Conservation (phyloP, 306 rosid genomes). For the Prunus padus region DNA sequence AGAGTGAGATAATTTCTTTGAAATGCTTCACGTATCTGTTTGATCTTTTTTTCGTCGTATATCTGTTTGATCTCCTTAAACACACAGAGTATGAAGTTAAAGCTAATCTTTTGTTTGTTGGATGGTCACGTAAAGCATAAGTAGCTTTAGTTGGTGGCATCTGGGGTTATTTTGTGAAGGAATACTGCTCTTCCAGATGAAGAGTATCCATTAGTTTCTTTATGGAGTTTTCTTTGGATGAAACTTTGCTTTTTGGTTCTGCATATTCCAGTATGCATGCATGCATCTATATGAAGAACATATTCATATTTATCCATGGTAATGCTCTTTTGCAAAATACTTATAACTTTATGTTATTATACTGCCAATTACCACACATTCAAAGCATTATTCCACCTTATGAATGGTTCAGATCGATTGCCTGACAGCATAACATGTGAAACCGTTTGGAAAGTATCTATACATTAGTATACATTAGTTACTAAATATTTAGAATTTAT, state of each 20-base stretch:
- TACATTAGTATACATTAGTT: no score
- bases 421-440: no score
- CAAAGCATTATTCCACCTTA: no score
- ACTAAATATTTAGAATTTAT: no score
- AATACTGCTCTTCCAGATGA: neutral
- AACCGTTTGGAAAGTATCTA: no score
- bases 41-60: neutral
- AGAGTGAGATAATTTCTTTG: neutral
- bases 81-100: conserved; percentile 13
- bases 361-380: no score
- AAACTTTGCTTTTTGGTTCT: neutral
- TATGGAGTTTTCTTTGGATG: neutral
- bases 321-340: no score
- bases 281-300: no score
- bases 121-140: neutral
- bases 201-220: neutral
- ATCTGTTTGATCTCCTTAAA: neutral
- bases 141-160: neutral
- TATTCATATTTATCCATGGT: no score
- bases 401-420: no score
- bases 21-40: neutral
- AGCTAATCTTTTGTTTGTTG: neutral
- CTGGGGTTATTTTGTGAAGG: neutral
- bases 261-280: neutral
- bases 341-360: no score